Evolutionary conservation across 148 eudicot genomes (phyloP), one percentile per base, ranked within the genome.

Genomic region (Cornus suecica): DNA sequence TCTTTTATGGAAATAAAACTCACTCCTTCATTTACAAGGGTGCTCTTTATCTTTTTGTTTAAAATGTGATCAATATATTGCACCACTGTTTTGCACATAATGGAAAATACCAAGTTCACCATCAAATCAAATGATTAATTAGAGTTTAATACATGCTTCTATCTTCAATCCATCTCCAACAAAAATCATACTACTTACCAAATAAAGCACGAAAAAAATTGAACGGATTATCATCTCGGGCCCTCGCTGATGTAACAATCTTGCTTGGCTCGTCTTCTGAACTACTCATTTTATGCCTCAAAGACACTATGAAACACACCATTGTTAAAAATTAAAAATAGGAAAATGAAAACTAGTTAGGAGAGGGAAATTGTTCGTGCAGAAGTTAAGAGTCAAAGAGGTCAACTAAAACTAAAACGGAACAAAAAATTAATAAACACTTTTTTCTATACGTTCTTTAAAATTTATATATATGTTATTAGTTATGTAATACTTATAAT

Each of bases 131-230:
- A 26, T 16, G 74, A 42, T 18, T 52, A 45, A 37, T 30, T 20
- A 22, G 69, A 51, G 11, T 27, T 31, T 11, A 56, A 37, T n/a
- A 66, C 27, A 66, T 66, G 29, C 16, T 8, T 34, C 13, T 65
- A 64, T 20, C 70, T 29, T 20, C 5, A 16, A 58, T 41, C 69
- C 24, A 28, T 20, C 22, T 42, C 41, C 56, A 68, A 24, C 42
- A 63, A 51, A 22, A 79, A 67, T 24, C 34, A 32, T 32, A 34
- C 67, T 72, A 74, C 81, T 71, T 88, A 92, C 97, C 97, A 79
- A 62, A 82, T 62, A 92, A 67, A 51, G 84, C 73, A 51, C 82
- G 91, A 30, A 89, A 41, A 73, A 88, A 72, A 76, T 88, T 86
- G 66, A 85, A 69, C 14, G 87, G 87, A 34, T 80, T 80, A 58